Evolutionary conservation across 495 filamentous ascomycete genomes (phyloP).

Genomic region (Pyrenula aspistea): DNA sequence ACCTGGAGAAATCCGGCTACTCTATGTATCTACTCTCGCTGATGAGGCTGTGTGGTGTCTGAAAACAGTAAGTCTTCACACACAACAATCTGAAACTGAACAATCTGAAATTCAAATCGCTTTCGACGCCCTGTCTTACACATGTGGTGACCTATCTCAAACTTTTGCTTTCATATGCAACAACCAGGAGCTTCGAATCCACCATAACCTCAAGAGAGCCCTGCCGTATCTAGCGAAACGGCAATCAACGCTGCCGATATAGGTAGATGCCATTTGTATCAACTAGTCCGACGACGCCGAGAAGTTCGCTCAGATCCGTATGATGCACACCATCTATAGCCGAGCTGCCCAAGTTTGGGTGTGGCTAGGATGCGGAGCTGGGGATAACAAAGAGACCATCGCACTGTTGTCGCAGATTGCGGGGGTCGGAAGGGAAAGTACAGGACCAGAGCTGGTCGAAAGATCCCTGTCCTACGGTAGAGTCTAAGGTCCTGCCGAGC

Average conservation of each 20-base stretch:
- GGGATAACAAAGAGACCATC: not conserved
- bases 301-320: constrained; percentile 1
- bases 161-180: not conserved
- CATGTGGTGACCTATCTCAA: not conserved
- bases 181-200: not conserved
- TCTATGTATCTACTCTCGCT: not conserved
- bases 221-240: not conserved
- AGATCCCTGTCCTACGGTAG: not conserved
- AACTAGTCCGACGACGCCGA: constrained; percentile 1
- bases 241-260: not conserved
- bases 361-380: constrained; percentile 10
- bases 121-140: not conserved
- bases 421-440: not conserved
- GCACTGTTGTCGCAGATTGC: not conserved
- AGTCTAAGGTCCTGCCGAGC: not conserved
- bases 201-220: not conserved
- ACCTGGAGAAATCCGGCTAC: not conserved
- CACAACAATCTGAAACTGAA: not conserved
- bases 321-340: constrained; percentile 13
- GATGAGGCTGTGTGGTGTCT: not conserved
- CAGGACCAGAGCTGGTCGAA: not conserved
- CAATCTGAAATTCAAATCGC: not conserved
- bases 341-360: constrained; percentile 9
- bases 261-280: constrained; percentile 1
- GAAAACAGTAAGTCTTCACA: not conserved